Evolutionary conservation across 1,284 basidiomycete species (phyloP), one percentile per base, ranked within the genome.

Genomic region (Rhizoctonia solani): DNA sequence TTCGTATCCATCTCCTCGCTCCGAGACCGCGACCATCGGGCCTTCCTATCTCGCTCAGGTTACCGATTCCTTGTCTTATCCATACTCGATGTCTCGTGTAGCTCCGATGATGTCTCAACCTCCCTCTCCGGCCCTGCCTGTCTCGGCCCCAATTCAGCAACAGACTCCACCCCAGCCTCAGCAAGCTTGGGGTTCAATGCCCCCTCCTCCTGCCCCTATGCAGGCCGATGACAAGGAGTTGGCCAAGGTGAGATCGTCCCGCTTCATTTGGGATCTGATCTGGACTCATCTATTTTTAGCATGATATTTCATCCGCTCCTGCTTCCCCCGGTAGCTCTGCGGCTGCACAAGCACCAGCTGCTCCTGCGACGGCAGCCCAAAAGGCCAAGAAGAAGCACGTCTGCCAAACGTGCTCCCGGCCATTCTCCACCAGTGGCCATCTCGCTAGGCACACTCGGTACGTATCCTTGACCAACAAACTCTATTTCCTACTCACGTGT

Each of bases 391-490:
- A 78, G 71, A 81, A 77, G 59, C 87, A 90, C 71, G 77, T 86
- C 27, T 90, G 88, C 73, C 72, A 77, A 1, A 85, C 82, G 5
- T 90, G 88, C 73, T 84, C 87, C 11, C 84, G 87, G 59, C 83
- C 84, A 1, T 93, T 93, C 77, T 90, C 89, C 59, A 93, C 91
- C 47, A 88, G 86, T 72, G 91, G 91, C 34, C 92, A 93, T 74
- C 84, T 93, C 21, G 88, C 91, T 0, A 83, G 91, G 54, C 91
- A 93, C 75, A 83, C 87, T 25, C 82, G 89, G 58, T 61, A 50
- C 14, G 58, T 39, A 6, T 14, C n/a, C n/a, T 27, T n/a, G 23
- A 3, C 39, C 42, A n/a, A 50, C 32, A 32, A 25, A 4, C n/a
- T 50, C 3, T 5, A 11, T 16, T 9, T 19, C 29, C 5, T 23